phyloP scores from a whole-genome alignment of 345 rosid genomes.

The Zanthoxylum bungeanum region DNA sequence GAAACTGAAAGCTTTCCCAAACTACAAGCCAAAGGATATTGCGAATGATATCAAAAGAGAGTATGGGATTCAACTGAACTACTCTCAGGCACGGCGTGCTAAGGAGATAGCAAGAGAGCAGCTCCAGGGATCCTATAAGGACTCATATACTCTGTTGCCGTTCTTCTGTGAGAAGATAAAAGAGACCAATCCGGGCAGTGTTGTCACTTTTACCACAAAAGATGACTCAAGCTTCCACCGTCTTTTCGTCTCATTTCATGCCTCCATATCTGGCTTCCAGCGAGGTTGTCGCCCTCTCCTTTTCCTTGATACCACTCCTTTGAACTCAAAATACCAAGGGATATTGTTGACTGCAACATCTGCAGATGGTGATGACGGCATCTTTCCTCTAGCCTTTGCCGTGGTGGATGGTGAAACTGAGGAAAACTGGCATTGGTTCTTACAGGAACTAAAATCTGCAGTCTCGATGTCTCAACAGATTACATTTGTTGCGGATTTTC shows the following conservation, averaged over 20 bases:
- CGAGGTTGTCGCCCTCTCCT: constrained; percentile 91
- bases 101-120: constrained; percentile 92
- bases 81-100: constrained; percentile 94
- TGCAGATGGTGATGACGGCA: constrained; percentile 77
- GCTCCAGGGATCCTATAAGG: constrained; percentile 89
- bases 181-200: constrained; percentile 93
- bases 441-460: constrained; percentile 66
- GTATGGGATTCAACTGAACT: constrained; percentile 85
- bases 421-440: constrained; percentile 89
- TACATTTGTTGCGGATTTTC: constrained; percentile 85
- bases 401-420: constrained; percentile 83
- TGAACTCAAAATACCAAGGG: constrained; percentile 87
- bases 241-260: constrained; percentile 79
- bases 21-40: constrained; percentile 87
- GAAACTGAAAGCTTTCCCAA: constrained; percentile 75
- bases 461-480: constrained; percentile 46
- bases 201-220: constrained; percentile 70
- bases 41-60: constrained; percentile 86
- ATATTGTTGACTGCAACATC: constrained; percentile 65
- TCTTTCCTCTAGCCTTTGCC: constrained; percentile 81
- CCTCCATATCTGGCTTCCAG: constrained; percentile 73
- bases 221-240: constrained; percentile 92
- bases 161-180: constrained; percentile 79
- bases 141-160: constrained; percentile 79
- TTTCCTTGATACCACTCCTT: constrained; percentile 65